Evolutionary conservation across 2,329 filamentous ascomycete species (phyloP), one percentile per base, ranked within the genome.

Genomic region (Trichoderma hamatum): DNA sequence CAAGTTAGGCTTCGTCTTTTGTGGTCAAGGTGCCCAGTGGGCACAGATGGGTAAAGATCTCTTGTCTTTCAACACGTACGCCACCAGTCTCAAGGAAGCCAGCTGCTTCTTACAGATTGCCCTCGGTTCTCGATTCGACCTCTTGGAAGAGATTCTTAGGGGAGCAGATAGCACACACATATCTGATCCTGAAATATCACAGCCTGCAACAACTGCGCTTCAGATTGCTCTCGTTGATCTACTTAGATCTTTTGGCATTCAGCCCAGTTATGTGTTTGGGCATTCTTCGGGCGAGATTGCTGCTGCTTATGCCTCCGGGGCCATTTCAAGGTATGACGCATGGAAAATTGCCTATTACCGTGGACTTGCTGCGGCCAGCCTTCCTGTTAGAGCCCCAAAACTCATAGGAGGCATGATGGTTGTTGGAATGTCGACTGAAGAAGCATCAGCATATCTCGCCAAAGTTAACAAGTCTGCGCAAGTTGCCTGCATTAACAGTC

Each of bases 211-310:
- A 11, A 84, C 82, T 1, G 79, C 78, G 2, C 68, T 84, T 14
- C 82, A 84, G 49, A 72, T 83, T 30, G 82, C 82, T 3, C 74
- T 83, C 1, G 77, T 83, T 1, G 81, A 83, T 43, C 74, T 84
- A 5, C 71, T 83, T 5, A 63, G 67, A 10, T 76, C 77, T 3
- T 76, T 80, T 16, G 74, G 72, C 11, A 72, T 83, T 36, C 61
- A 55, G 1, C 79, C 81, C 2, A 70, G 69, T 6, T 72, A 76
- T 21, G 80, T 83, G 3, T 74, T 84, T 9, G 82, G 83, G 0
- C 83, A 84, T 70, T 84, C 82, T 0, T 84, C 82, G 0, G 83
- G 83, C 2, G 83, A 84, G 66, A 80, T 84, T 36, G 82, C 82
- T 0, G 83, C 82, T 7, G 82, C 83, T 0, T 82, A 80, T 66